Conservation (phyloP, 139 green algal genomes). For the Micractinium sp. region DNA sequence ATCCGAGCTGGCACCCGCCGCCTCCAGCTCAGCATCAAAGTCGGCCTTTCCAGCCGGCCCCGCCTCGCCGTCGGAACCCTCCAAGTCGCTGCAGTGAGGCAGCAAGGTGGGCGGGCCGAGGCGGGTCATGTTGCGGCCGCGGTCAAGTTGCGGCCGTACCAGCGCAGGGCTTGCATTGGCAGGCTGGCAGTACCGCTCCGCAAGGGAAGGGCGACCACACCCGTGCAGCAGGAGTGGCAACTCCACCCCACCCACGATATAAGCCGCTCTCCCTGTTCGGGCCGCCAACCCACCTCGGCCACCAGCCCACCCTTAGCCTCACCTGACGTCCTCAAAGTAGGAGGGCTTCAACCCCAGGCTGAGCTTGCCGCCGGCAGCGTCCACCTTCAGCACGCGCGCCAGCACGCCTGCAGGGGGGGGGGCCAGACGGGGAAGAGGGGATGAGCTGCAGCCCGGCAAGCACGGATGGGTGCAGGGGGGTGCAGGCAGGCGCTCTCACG, state of each 20-base stretch:
- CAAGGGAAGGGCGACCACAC: no score
- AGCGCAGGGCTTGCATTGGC: no score
- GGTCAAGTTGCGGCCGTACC: no score
- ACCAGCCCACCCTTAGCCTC: background rate
- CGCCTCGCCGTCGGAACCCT: conserved; percentile 40
- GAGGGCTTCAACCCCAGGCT: conserved; percentile 78
- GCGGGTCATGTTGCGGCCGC: no score
- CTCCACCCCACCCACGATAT: no score
- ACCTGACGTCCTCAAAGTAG: conserved; percentile 51
- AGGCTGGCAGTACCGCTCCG: background rate
- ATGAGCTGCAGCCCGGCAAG: conserved; percentile 56
- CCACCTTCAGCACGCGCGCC: conserved; percentile 76
- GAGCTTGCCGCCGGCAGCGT: conserved; percentile 59
- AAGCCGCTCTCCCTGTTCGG: no score
- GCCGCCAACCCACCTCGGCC: background rate
- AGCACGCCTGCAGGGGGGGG: conserved; percentile 64
- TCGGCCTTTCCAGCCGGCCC: conserved; percentile 37
- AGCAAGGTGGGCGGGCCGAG: background rate
- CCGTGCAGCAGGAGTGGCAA: no score
- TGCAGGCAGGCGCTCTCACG: no score
- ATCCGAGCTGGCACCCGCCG: background rate
- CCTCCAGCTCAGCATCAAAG: conserved; percentile 45
- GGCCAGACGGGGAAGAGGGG: no score
- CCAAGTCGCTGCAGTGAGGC: conserved; percentile 33
- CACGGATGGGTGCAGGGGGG: background rate